Evolutionary conservation across 2,329 filamentous ascomycete species (phyloP), one percentile per base, ranked within the genome.

Genomic region (Pyrenochaeta sp.): DNA sequence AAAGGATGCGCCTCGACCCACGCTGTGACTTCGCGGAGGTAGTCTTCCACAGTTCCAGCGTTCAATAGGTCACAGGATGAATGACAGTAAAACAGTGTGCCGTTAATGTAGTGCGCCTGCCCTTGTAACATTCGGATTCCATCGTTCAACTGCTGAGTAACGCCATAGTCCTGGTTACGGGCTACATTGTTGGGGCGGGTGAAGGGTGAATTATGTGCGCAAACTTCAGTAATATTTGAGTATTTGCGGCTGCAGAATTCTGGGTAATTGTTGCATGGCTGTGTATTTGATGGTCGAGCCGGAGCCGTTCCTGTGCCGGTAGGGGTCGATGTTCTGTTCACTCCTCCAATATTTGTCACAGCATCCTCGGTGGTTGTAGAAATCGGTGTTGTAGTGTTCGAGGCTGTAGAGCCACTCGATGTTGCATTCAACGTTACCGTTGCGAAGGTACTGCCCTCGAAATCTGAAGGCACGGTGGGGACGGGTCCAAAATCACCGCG

Each of bases 61-160:
- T 97, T 89, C 23, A 97, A 84, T 3, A 97, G 80, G 64, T 94
- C 86, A 77, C 94, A 98, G 33, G 85, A 88, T 1, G 90, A 91
- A 75, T 98, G 94, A 77, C 94, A 98, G 69, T 93, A 92, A 75
- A 91, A 90, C 40, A 90, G 74, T 0, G 84, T 87, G 20, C 78
- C 79, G 62, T 89, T 87, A 39, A 81, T 71, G 29, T 74, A 76
- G 62, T 88, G 86, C 0, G 81, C 80, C 69, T 88, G 84, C 55
- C 85, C 85, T 77, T 88, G 84, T 14, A 89, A 61, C 67, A 77
- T 73, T 23, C 75, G 73, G 30, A 78, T 68, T 1, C 75, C 75
- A 54, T 78, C 75, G 48, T 77, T 74, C 14, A 78, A 59, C 51
- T 78, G 75, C 42, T 71, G 66, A 3, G 68, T 74, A 6, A 77